phyloP scores from a whole-genome alignment of 768 basidiomycete genomes.

The Termitomyces sp. region DNA sequence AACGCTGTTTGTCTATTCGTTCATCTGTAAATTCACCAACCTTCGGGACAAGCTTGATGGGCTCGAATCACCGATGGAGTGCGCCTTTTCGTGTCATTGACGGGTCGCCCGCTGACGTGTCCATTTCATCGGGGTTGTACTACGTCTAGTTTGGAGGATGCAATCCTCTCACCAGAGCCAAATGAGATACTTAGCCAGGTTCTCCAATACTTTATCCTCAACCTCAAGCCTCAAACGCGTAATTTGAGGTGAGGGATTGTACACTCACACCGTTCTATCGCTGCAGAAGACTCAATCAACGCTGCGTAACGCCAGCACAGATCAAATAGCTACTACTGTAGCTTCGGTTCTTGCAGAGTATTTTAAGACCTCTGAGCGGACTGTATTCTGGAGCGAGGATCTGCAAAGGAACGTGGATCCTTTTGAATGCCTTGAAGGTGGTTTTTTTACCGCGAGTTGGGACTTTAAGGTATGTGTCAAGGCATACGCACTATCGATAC shows the following conservation, averaged over 20 bases:
- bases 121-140: conserved; percentile 25
- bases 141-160: conserved; percentile 67
- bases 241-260: conserved; percentile 72
- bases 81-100: conserved; percentile 33
- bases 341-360: conserved; percentile 66
- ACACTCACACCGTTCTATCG: conserved; percentile 22
- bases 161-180: conserved; percentile 67
- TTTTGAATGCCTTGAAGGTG: conserved; percentile 59
- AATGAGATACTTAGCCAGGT: conserved; percentile 71
- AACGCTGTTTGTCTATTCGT: conserved; percentile 79
- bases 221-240: conserved; percentile 85
- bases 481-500: background rate
- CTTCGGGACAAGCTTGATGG: conserved; percentile 75
- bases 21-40: conserved; percentile 80
- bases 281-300: conserved; percentile 29
- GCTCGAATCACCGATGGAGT: conserved; percentile 82
- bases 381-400: conserved; percentile 78
- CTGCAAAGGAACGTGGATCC: conserved; percentile 69
- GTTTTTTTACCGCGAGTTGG: conserved; percentile 81
- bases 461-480: conserved; percentile 64
- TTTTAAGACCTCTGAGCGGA: conserved; percentile 70
- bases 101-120: conserved; percentile 18
- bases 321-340: conserved; percentile 79
- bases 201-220: conserved; percentile 73
- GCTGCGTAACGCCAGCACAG: conserved; percentile 50